These are phyloP conservation scores for Tylopilus sp. DNA, from an alignment of 1,284 basidiomycete genomes.

Conservation along the genomic window DNA sequence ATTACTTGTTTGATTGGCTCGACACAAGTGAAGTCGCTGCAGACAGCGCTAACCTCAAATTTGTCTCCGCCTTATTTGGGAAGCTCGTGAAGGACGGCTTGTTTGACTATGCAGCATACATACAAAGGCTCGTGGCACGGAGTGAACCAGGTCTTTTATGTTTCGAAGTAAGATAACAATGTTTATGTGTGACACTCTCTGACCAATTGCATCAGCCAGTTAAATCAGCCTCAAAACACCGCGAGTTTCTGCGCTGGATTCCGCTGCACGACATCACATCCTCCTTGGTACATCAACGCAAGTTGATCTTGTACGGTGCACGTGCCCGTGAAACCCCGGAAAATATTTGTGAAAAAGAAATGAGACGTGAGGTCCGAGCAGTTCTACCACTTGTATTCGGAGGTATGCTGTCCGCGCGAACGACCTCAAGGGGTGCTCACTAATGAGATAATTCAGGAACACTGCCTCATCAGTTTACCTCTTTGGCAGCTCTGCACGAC, in stretches of 20 bases:
- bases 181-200: not conserved
- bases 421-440: slow-evolving; percentile 5
- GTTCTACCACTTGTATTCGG: slow-evolving; percentile 75
- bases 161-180: slow-evolving; percentile 55
- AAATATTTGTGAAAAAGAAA: slow-evolving; percentile 72
- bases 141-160: slow-evolving; percentile 74
- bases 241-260: slow-evolving; percentile 74
- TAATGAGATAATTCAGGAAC: slow-evolving; percentile 40
- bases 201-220: slow-evolving; percentile 26
- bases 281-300: slow-evolving; percentile 73
- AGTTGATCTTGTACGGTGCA: slow-evolving; percentile 72
- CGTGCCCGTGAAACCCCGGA: slow-evolving; percentile 75
- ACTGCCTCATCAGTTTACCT: slow-evolving; percentile 37
- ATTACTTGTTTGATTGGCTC: slow-evolving; percentile 88
- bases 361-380: slow-evolving; percentile 73
- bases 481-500: slow-evolving; percentile 53
- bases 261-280: slow-evolving; percentile 68
- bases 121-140: slow-evolving; percentile 87
- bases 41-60: slow-evolving; percentile 66
- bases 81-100: slow-evolving; percentile 81
- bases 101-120: slow-evolving; percentile 88
- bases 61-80: slow-evolving; percentile 81
- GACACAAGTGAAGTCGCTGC: slow-evolving; percentile 74
- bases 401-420: slow-evolving; percentile 51
- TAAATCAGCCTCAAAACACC: slow-evolving; percentile 65